These are phyloP conservation scores for Diutina neorugosa DNA, from an alignment of 1,139 yeast species.

Conservation along the genomic window DNA sequence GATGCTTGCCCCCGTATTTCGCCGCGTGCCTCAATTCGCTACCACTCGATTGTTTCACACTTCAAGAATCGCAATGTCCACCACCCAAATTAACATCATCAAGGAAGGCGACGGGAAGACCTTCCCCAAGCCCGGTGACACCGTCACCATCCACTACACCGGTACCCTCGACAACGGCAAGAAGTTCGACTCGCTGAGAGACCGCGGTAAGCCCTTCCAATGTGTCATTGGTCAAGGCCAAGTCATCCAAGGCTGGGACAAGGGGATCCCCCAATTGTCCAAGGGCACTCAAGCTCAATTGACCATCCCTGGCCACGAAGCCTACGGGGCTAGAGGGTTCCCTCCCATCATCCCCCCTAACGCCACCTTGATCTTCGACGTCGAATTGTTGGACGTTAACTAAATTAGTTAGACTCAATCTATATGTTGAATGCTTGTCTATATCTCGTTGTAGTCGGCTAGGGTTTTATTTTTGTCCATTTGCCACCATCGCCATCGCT, in stretches of 20 bases:
- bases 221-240: conserved; percentile 91
- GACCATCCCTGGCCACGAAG: conserved; percentile 87
- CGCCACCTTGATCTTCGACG: conserved; percentile 87
- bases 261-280: conserved; percentile 80
- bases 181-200: conserved; percentile 89
- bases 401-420: conserved; percentile 15
- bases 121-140: conserved; percentile 79
- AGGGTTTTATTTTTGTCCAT: too few species aligned
- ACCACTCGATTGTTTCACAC: background rate
- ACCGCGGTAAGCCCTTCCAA: conserved; percentile 90
- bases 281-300: conserved; percentile 86
- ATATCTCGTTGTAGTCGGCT: too few species aligned
- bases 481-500: too few species aligned
- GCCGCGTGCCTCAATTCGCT: background rate
- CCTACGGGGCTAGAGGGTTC: conserved; percentile 89
- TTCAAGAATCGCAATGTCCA: conserved; percentile 6
- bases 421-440: too few species aligned
- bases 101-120: conserved; percentile 71
- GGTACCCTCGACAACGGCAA: conserved; percentile 92
- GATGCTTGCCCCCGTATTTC: background rate
- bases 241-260: conserved; percentile 95
- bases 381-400: conserved; percentile 77
- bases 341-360: conserved; percentile 95
- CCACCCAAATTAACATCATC: conserved; percentile 31
- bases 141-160: conserved; percentile 85